Evolutionary conservation across 129 eudicot species (phyloP).

Genomic region (Daucus carota): DH1_v3.0 NC_030387.2:12527501-12528000

Average conservation of each 20-base stretch:
- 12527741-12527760: slow-evolving; percentile 5
- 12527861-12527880: slow-evolving; percentile 75
- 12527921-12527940: slow-evolving; percentile 72
- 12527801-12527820: slow-evolving; percentile 68
- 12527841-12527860: slow-evolving; percentile 96
- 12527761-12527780: slow-evolving; percentile 7
- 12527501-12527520: no score
- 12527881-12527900: slow-evolving; percentile 89
- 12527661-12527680: neutral
- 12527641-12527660: neutral
- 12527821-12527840: slow-evolving; percentile 95
- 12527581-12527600: neutral
- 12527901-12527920: slow-evolving; percentile 85
- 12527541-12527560: no score
- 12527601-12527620: neutral
- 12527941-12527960: slow-evolving; percentile 96
- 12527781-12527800: slow-evolving; percentile 3
- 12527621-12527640: neutral
- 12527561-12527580: neutral
- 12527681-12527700: neutral
- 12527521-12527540: neutral
- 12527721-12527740: neutral
- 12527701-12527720: neutral
- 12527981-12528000: slow-evolving; percentile 82
- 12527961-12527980: slow-evolving; percentile 96